Base-by-base conservation (phyloP, 2,329 filamentous ascomycete genomes). In the Aspergillus ochraceoroseus region DNA sequence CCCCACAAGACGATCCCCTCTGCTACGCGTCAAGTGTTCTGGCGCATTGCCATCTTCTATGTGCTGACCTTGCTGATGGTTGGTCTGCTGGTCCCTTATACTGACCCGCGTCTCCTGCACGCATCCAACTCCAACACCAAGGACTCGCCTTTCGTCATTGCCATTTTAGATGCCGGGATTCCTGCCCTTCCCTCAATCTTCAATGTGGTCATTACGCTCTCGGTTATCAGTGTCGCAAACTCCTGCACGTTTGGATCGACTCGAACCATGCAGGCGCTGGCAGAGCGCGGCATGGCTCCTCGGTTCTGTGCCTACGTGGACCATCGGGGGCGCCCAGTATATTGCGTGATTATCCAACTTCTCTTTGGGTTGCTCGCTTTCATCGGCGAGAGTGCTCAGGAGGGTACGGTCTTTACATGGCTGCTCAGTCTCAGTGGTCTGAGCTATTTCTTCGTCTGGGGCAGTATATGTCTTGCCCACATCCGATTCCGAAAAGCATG, bases 31-130 rank as follows among this genome's bases (percentile, higher is more conserved):
- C 73, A 87, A 34, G 88, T 83, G 50, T 88, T 89, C 65, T 89
- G 78, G 70, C 85, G 85, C 42, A 89, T 90, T 60, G 66, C 87
- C 49, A 70, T 89, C 68, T 90, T 90, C 71, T 90, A 90, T 70
- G 74, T 80, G 54, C 63, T 87, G 42, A 80, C 77, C 12, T 82
- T 88, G 22, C 74, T 89, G 37, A 73, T 89, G 36, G 70, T 90
- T 38, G 84, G 85, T 56, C 85, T 87, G 75, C 72, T 83, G 37
- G 82, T 90, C 3, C 83, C 83, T 1, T 88, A 84, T 71, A 68
- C 88, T 70, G 76, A 75, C 28, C 0, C 48, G 0, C 62, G 76
- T 0, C 77, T 87, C 3, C 64, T 68, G 15, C 81, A 82, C 49
- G 62, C 64, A 35, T 55, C 53, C 12, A 55, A 65, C 26, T 46